Evolutionary conservation across 441 rosid genomes (phyloP).

Genomic region (Gossypium schwendimanii): DNA sequence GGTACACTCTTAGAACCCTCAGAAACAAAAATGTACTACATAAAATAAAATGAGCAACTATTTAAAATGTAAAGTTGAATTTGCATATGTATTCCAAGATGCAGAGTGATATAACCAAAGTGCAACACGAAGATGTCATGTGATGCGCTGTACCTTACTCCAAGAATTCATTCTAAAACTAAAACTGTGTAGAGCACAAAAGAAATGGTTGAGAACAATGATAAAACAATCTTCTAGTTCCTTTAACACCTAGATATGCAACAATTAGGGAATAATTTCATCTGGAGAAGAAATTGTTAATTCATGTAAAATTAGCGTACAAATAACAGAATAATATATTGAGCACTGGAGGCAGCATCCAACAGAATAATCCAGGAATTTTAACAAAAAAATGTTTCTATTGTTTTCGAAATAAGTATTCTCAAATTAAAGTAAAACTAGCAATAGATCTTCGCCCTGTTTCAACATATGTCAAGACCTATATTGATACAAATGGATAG

Average conservation of each 20-base stretch:
- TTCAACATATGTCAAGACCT: conserved; percentile 50
- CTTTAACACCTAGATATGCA: neutral
- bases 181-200: neutral
- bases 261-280: conserved; percentile 1
- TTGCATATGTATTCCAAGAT: neutral
- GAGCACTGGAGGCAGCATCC: neutral
- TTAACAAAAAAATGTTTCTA: conserved; percentile 3
- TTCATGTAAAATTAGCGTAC: conserved; percentile 18
- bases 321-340: neutral
- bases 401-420: conserved; percentile 13
- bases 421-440: conserved; percentile 13
- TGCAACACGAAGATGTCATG: neutral
- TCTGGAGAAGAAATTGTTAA: conserved; percentile 11
- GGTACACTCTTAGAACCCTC: neutral
- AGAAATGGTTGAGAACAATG: neutral
- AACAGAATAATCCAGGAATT: neutral
- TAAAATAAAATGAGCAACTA: neutral
- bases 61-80: neutral
- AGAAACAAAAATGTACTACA: neutral
- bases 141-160: neutral
- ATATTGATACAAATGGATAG: conserved; percentile 28
- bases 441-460: conserved; percentile 18
- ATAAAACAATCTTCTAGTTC: neutral
- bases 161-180: neutral
- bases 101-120: neutral